Base-by-base conservation (phyloP, 805 yeast genomes). In the Candida easanensis region DNA sequence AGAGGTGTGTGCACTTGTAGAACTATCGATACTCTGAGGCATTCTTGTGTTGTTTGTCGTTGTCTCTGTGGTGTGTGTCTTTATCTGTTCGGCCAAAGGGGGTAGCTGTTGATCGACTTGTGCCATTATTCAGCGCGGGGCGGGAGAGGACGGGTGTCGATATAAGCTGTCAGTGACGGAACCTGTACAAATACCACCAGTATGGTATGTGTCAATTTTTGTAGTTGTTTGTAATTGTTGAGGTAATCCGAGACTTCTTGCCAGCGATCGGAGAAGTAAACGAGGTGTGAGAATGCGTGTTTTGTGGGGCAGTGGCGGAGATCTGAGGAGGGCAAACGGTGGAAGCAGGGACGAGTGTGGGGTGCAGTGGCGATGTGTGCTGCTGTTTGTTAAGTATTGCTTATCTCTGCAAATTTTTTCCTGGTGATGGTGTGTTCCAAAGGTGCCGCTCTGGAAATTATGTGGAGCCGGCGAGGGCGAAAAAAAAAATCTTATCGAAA, bases 401-500 rank as follows among this genome's bases (percentile, higher is more conserved):
- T 22, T 23, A 34, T 23, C 37, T 21, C 28, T 34, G 17, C 23
- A 15, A 34, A 33, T 7, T 22, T 15, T 23, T 26, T 23, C 23
- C 28, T 23, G 21, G 14, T 34, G 37, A 22, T 11, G 36, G 4
- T 33, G 36, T 16, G 13, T 13, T 20, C 27, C 27, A n/a, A 17
- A 20, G 36, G 27, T 33, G 36, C 36, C 36, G 17, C 18, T 21
- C 19, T n/a, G n/a, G n/a, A n/a, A n/a, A n/a, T 26, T 26, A 10
- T 27, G 33, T 30, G 36, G 36, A n/a, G 36, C 36, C 26, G 36
- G 19, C 33, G 33, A 30, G 33, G 36, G 26, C 36, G 36, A 33
- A 36, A 41, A 38, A 38, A 30, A 34, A 39, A 43, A 38, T 43
- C 46, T 43, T 43, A 43, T 43, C 46, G 42, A 43, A 16, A 43